These are phyloP conservation scores for Cystobasidiaceae sp. DNA, from an alignment of 1,284 basidiomycete species.

Conservation along the genomic window DNA sequence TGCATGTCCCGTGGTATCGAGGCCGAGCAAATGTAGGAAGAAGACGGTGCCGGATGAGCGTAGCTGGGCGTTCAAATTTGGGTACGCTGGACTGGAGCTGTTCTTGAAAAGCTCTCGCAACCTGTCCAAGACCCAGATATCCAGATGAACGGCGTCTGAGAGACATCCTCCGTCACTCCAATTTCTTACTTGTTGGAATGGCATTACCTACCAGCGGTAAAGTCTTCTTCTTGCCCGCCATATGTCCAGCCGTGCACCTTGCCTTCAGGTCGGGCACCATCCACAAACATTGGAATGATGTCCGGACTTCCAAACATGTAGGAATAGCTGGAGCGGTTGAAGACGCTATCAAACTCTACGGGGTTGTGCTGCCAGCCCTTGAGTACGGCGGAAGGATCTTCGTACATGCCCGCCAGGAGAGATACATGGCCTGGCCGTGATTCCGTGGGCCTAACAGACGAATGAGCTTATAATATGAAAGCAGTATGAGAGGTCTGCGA, in stretches of 20 bases:
- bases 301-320: slow-evolving; percentile 85
- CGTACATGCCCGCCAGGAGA: slow-evolving; percentile 87
- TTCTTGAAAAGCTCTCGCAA: background rate
- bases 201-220: background rate
- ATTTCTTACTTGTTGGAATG: background rate
- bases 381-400: slow-evolving; percentile 79
- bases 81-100: no score
- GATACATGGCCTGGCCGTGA: slow-evolving; percentile 81
- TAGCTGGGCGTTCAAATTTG: no score
- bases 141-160: background rate
- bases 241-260: background rate
- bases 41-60: slow-evolving; percentile 71
- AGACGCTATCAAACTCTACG: slow-evolving; percentile 81
- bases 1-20: slow-evolving; percentile 83
- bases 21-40: slow-evolving; percentile 76
- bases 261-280: slow-evolving; percentile 56
- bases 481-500: background rate
- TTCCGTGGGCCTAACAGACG: slow-evolving; percentile 62
- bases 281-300: slow-evolving; percentile 81
- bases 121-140: slow-evolving; percentile 7
- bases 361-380: slow-evolving; percentile 86
- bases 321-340: slow-evolving; percentile 73
- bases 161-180: background rate
- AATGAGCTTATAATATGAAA: background rate
- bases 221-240: background rate